Conservation (phyloP, 2,329 filamentous ascomycete genomes). For the Neocucurbitaria cava region DNA sequence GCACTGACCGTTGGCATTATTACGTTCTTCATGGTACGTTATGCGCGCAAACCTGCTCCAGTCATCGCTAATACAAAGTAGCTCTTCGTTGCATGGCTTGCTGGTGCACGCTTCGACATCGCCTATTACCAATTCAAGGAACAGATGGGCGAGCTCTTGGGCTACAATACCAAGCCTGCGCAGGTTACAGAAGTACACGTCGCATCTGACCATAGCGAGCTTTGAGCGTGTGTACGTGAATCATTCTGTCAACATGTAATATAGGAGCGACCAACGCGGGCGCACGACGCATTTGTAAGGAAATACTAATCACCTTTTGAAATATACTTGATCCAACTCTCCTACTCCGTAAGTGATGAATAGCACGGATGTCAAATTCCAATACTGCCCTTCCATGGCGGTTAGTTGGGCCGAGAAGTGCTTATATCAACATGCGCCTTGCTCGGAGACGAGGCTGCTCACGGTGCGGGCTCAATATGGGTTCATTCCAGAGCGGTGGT, state of each 20-base stretch:
- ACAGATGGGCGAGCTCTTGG: slow-evolving; percentile 51
- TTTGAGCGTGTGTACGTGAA: slow-evolving; percentile 37
- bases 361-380: slow-evolving; percentile 99
- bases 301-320: slow-evolving; percentile 35
- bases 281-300: slow-evolving; percentile 19
- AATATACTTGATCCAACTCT: background rate
- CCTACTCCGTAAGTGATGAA: slow-evolving; percentile 11
- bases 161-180: slow-evolving; percentile 19
- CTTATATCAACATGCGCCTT: slow-evolving; percentile 58
- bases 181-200: slow-evolving; percentile 28
- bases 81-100: slow-evolving; percentile 78
- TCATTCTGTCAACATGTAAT: slow-evolving; percentile 38
- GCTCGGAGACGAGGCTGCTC: slow-evolving; percentile 40
- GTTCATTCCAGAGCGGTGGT: slow-evolving; percentile 21
- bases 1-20: slow-evolving; percentile 74
- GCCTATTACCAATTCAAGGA: slow-evolving; percentile 65
- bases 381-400: slow-evolving; percentile 82
- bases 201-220: slow-evolving; percentile 49
- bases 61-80: slow-evolving; percentile 50
- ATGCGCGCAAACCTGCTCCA: slow-evolving; percentile 14
- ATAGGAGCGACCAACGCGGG: slow-evolving; percentile 31
- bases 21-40: slow-evolving; percentile 78
- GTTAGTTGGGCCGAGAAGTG: slow-evolving; percentile 99
- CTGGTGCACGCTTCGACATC: slow-evolving; percentile 84
- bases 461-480: slow-evolving; percentile 35